Conservation (phyloP, 1,139 yeast genomes). For the Candida neerlandica region DNA sequence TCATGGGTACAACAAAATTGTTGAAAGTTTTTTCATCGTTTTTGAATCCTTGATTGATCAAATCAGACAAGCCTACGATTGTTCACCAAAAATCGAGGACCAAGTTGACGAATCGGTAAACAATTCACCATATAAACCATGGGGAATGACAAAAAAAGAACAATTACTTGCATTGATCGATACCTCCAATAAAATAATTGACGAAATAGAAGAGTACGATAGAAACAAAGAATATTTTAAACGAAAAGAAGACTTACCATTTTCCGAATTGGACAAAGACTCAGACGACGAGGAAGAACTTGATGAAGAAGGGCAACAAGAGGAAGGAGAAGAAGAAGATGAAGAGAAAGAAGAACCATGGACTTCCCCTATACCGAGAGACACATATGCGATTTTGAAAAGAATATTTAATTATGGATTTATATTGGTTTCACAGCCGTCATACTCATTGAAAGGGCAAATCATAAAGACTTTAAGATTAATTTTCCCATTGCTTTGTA, state of each 20-base stretch:
- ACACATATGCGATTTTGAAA: constrained; percentile 58
- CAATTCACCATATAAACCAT: constrained; percentile 43
- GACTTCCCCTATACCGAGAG: constrained; percentile 65
- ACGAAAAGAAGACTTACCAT: constrained; percentile 36
- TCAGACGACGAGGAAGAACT: constrained; percentile 46
- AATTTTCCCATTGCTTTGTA: constrained; percentile 63
- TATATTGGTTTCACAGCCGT: constrained; percentile 68
- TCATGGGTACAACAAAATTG: constrained; percentile 75
- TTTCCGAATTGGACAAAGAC: constrained; percentile 30
- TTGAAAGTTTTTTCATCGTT: constrained; percentile 74
- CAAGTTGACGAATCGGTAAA: constrained; percentile 12
- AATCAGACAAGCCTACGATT: constrained; percentile 43
- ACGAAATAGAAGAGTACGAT: constrained; percentile 33
- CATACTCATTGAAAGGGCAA: constrained; percentile 55
- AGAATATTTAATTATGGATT: constrained; percentile 72
- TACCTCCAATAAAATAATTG: constrained; percentile 29
- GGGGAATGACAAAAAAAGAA: constrained; percentile 52
- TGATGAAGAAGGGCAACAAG: constrained; percentile 6
- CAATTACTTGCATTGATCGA: constrained; percentile 44
- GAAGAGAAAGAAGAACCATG: constrained; percentile 44
- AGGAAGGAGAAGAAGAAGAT: constrained; percentile 36
- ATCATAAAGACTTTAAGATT: constrained; percentile 54
- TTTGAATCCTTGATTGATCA: constrained; percentile 67
- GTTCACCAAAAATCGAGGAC: constrained; percentile 4
- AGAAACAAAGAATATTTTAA: constrained; percentile 37